Base-by-base conservation (phyloP, 2,329 filamentous ascomycete genomes). In the Emericellopsis atlantica region DNA sequence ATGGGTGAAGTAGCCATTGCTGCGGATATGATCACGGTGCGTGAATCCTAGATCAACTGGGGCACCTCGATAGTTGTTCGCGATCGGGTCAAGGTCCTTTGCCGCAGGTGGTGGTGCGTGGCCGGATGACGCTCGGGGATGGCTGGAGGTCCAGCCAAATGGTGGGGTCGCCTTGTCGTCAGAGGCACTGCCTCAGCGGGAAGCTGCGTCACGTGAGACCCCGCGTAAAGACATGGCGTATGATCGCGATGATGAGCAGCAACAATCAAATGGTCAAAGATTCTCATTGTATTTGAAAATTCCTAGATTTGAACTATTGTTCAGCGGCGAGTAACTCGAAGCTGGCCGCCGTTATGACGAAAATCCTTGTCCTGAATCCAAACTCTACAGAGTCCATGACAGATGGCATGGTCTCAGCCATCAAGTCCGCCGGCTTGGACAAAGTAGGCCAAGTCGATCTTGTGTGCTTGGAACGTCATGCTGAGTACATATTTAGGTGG, bases 361-460 rank as follows among this genome's bases (percentile, higher is more conserved):
- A 49, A 40, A 76, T 89, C 46, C 69, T 90, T 33, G 66, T 90
- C 45, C 70, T 90, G 51, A 90, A 92, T 53, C 84, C 85, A 29
- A 92, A 92, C 61, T 87, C 82, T 3, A 86, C 80, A 1, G 51
- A 62, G 42, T 64, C 69, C 42, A 90, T 90, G 84, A 90, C 84
- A 10, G 64, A 75, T 6, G 75, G 72, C 22, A 67, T 89, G 50
- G 68, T 69, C 42, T 53, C 59, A 37, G 63, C 69, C 38, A 64
- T 79, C 43, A 58, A 24, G 8, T 10, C 26, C 5, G 11, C 32
- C 7, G 9, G 15, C 16, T n/a, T 24, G 39, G 37, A 21, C 31
- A 32, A 12, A 31, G 32, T 34, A 16, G 1, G 21, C 34, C 35
- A 10, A 33, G 21, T 10, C 33, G 39, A 12, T 22, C 6, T 32